A percentile compares a stretch with the other conserved stretches of the same genome.
Evolutionary conservation across 1,139 yeast species (phyloP).

Genomic region (Yamadazyma membranifaciens): DNA sequence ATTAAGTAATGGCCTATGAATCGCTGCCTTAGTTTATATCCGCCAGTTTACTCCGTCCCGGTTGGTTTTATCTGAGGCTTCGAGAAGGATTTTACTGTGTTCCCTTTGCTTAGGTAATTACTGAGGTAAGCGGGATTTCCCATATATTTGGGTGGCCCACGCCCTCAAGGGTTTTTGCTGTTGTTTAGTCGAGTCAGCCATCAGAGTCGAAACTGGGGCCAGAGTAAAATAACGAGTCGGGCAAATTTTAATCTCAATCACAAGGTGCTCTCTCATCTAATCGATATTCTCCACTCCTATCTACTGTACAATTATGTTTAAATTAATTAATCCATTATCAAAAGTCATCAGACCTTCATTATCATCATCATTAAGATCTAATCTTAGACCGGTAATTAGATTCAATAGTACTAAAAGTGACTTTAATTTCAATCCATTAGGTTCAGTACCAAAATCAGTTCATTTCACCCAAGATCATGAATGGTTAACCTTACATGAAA

Average conservation of each 20-base stretch:
- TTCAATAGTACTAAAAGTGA: constrained; percentile 3
- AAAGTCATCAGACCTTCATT: background rate
- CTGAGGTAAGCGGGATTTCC: too few relatives aligned
- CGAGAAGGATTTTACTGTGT: too few relatives aligned
- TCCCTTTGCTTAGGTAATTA: too few relatives aligned
- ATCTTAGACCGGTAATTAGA: background rate
- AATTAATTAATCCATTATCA: constrained; percentile 1
- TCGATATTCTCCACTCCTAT: background rate
- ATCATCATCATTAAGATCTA: background rate
- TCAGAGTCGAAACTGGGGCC: too few relatives aligned
- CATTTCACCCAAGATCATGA: constrained; percentile 91
- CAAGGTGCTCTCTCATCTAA: background rate
- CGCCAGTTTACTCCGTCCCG: too few relatives aligned
- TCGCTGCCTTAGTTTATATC: too few relatives aligned
- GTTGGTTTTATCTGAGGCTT: too few relatives aligned
- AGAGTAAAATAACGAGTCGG: background rate
- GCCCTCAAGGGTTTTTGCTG: background rate
- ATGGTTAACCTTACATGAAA: constrained; percentile 87
- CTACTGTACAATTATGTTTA: background rate
- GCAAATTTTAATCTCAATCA: background rate
- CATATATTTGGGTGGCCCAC: too few relatives aligned
- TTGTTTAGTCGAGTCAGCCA: too few relatives aligned
- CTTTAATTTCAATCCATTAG: constrained; percentile 2
- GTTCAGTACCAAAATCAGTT: constrained; percentile 39
- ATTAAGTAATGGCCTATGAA: too few relatives aligned